phyloP scores from a whole-genome alignment of 495 filamentous ascomycete genomes.

The Aspergillus funiculosus region DNA sequence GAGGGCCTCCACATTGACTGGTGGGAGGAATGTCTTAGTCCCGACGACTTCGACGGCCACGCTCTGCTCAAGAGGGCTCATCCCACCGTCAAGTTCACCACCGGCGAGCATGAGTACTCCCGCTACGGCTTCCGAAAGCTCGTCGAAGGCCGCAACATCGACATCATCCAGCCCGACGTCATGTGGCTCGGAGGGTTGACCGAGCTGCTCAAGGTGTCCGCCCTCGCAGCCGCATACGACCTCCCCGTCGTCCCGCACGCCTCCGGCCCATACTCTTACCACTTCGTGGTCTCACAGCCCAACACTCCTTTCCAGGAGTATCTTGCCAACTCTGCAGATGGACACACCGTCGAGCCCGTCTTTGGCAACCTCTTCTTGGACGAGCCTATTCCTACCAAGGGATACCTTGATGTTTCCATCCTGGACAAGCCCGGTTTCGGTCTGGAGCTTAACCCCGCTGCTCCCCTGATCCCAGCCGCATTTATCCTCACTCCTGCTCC shows the following conservation, averaged over 20 bases:
- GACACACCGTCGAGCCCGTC: slow-evolving; percentile 79
- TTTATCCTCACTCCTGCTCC: slow-evolving; percentile 70
- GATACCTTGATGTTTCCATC: slow-evolving; percentile 68
- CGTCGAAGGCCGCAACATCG: slow-evolving; percentile 82
- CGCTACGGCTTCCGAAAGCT: slow-evolving; percentile 90
- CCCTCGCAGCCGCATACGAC: slow-evolving; percentile 86
- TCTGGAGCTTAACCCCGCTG: slow-evolving; percentile 73
- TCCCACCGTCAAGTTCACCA: slow-evolving; percentile 88
- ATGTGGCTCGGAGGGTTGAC: slow-evolving; percentile 96
- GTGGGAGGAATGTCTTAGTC: slow-evolving; percentile 91
- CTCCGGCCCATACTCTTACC: slow-evolving; percentile 87
- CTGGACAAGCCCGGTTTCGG: slow-evolving; percentile 90
- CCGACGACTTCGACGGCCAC: slow-evolving; percentile 87
- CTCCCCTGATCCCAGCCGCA: slow-evolving; percentile 68
- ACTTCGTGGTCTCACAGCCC: slow-evolving; percentile 84
- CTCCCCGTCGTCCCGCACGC: slow-evolving; percentile 93
- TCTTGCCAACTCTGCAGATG: slow-evolving; percentile 84
- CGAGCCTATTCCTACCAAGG: slow-evolving; percentile 80
- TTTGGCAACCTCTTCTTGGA: slow-evolving; percentile 88
- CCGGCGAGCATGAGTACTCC: slow-evolving; percentile 91
- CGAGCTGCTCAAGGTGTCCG: slow-evolving; percentile 81
- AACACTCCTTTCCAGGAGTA: slow-evolving; percentile 95
- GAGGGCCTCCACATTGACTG: slow-evolving; percentile 83
- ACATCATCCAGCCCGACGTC: slow-evolving; percentile 91
- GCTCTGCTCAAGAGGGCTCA: slow-evolving; percentile 82